phyloP scores from a whole-genome alignment of 2,329 filamentous ascomycete genomes.

The Penicillium sp. region DNA sequence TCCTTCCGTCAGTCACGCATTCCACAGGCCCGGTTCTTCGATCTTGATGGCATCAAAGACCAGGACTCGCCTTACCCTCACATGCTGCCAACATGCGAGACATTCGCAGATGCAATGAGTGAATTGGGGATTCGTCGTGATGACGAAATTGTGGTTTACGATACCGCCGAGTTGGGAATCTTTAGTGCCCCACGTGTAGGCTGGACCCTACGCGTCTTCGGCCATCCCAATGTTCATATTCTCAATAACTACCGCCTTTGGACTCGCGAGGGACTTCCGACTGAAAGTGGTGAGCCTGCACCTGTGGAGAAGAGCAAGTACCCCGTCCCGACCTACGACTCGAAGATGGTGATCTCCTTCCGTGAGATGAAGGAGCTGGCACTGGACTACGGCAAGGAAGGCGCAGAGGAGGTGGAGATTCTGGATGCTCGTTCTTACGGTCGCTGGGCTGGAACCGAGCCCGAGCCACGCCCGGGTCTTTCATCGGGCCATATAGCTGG shows the following conservation, averaged over 20 bases:
- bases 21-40: constrained; percentile 90
- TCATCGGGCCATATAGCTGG: constrained; percentile 91
- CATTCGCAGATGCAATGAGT: constrained; percentile 86
- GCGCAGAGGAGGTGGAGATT: constrained; percentile 78
- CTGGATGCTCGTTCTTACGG: constrained; percentile 80
- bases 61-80: constrained; percentile 86
- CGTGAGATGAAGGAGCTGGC: constrained; percentile 79
- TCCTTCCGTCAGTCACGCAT: constrained; percentile 81
- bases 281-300: constrained; percentile 65
- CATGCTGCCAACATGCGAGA: constrained; percentile 82
- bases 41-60: constrained; percentile 89
- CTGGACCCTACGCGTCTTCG: constrained; percentile 90
- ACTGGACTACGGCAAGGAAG: constrained; percentile 75
- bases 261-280: constrained; percentile 78
- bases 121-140: constrained; percentile 81
- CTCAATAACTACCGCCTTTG: constrained; percentile 96
- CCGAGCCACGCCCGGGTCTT: constrained; percentile 82
- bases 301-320: constrained; percentile 47
- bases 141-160: constrained; percentile 91
- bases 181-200: constrained; percentile 91
- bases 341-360: constrained; percentile 70
- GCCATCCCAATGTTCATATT: constrained; percentile 82
- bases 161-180: constrained; percentile 85
- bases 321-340: constrained; percentile 56
- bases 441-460: constrained; percentile 77